These are phyloP conservation scores for Penstemon eatonii DNA, from an alignment of 257 asterid genomes.

Conservation along the genomic window DNA sequence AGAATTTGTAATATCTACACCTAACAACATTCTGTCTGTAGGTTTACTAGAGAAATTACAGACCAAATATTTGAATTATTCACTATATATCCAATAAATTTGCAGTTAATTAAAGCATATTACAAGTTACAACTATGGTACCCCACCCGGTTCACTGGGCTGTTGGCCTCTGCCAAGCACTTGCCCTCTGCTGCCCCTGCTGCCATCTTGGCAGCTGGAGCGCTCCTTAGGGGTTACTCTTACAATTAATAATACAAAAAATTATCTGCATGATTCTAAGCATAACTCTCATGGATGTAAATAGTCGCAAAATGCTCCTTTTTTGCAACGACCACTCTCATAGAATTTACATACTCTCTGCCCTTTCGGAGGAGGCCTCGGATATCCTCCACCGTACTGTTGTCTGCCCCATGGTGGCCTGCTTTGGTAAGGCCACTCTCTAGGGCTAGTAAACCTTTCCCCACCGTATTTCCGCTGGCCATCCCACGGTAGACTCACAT, in stretches of 20 bases:
- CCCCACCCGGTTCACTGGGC: too few relatives aligned
- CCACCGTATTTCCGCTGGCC: conserved; percentile 67
- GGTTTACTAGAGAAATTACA: too few relatives aligned
- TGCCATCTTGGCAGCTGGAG: too few relatives aligned
- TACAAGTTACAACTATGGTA: too few relatives aligned
- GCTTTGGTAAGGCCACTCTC: conserved; percentile 72
- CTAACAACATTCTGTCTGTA: too few relatives aligned
- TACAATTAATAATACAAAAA: neutral
- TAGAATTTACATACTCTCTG: conserved; percentile 88
- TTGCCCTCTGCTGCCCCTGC: too few relatives aligned
- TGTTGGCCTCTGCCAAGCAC: too few relatives aligned
- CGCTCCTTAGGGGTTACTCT: too few relatives aligned
- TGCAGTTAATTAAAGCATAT: too few relatives aligned
- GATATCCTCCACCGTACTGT: conserved; percentile 55
- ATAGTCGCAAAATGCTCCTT: conserved; percentile 89
- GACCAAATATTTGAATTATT: too few relatives aligned
- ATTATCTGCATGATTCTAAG: conserved; percentile 17
- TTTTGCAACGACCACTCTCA: conserved; percentile 87
- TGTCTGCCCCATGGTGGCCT: conserved; percentile 72
- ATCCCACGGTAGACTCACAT: conserved; percentile 61
- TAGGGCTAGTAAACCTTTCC: conserved; percentile 65
- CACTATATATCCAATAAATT: too few relatives aligned
- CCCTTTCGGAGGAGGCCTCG: conserved; percentile 66
- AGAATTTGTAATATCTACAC: too few relatives aligned
- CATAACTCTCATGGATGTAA: conserved; percentile 54